These are phyloP conservation scores for Straminergon stramineum DNA, from an alignment of 225 moss, liverwort and hornwort genomes.

Conservation along the genomic window DNA sequence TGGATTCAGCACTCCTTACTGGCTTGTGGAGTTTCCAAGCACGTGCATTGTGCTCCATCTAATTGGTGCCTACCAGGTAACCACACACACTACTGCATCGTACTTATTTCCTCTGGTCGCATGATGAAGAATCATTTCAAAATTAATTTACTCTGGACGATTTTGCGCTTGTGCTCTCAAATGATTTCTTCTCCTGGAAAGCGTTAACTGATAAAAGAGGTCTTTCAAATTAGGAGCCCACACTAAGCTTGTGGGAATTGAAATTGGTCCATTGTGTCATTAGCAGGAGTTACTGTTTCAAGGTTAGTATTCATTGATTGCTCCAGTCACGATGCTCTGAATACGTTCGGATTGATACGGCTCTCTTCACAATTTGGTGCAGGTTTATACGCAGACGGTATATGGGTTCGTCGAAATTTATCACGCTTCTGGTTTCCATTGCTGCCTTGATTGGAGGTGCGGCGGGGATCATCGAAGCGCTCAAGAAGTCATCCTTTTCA, in stretches of 20 bases:
- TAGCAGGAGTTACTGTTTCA: background rate
- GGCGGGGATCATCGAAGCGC: slow-evolving; percentile 29
- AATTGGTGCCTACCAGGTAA: slow-evolving; percentile 81
- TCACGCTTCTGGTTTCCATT: slow-evolving; percentile 46
- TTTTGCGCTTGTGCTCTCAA: background rate
- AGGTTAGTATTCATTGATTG: background rate
- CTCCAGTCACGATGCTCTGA: background rate
- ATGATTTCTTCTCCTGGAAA: background rate
- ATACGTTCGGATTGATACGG: background rate
- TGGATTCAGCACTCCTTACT: slow-evolving; percentile 52
- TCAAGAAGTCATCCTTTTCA: slow-evolving; percentile 28
- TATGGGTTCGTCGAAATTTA: slow-evolving; percentile 46
- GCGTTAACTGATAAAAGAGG: background rate
- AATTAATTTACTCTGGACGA: background rate
- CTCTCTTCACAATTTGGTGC: background rate
- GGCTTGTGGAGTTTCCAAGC: slow-evolving; percentile 70
- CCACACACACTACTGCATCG: background rate
- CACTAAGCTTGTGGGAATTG: too few species aligned
- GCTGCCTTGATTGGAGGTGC: slow-evolving; percentile 62
- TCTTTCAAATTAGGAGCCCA: background rate
- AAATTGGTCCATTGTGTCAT: too few species aligned
- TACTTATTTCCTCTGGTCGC: background rate
- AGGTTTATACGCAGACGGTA: slow-evolving; percentile 81
- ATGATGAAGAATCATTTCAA: background rate
- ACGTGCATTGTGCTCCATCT: slow-evolving; percentile 68